Conservation (phyloP, 805 yeast species). For the Crinitomyces ghanaensis region DNA sequence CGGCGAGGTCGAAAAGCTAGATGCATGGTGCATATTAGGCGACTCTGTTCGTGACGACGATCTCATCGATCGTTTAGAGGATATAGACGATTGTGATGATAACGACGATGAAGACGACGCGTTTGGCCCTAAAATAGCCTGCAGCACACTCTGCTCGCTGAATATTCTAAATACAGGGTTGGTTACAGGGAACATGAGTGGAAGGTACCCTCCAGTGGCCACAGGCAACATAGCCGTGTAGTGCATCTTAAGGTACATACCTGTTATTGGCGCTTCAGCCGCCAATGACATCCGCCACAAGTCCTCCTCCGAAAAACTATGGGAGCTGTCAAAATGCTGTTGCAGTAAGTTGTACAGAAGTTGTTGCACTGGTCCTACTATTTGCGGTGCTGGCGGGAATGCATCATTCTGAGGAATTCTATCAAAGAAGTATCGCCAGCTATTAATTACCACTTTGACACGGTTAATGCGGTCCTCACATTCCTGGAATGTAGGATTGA, state of each 20-base stretch:
- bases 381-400: slow-evolving; percentile 20
- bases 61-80: not conserved
- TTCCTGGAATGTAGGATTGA: slow-evolving; percentile 37
- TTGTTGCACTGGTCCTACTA: slow-evolving; percentile 27
- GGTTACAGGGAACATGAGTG: slow-evolving; percentile 51
- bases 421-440: slow-evolving; percentile 69
- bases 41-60: not conserved
- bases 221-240: slow-evolving; percentile 43
- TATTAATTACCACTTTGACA: slow-evolving; percentile 57
- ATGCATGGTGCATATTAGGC: not conserved
- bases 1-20: not conserved
- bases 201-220: slow-evolving; percentile 49
- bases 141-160: slow-evolving; percentile 33
- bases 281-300: slow-evolving; percentile 54
- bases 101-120: slow-evolving; percentile 7
- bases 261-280: slow-evolving; percentile 50
- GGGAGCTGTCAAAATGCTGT: slow-evolving; percentile 26
- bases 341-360: slow-evolving; percentile 38
- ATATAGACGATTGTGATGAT: slow-evolving; percentile 7
- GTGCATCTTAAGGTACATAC: slow-evolving; percentile 33
- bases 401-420: slow-evolving; percentile 35
- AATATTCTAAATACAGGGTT: slow-evolving; percentile 47
- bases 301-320: slow-evolving; percentile 33
- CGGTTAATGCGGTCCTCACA: slow-evolving; percentile 57
- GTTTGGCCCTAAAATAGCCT: slow-evolving; percentile 7